Base-by-base conservation (phyloP, 345 rosid species). In the Limnanthes douglasii region DNA sequence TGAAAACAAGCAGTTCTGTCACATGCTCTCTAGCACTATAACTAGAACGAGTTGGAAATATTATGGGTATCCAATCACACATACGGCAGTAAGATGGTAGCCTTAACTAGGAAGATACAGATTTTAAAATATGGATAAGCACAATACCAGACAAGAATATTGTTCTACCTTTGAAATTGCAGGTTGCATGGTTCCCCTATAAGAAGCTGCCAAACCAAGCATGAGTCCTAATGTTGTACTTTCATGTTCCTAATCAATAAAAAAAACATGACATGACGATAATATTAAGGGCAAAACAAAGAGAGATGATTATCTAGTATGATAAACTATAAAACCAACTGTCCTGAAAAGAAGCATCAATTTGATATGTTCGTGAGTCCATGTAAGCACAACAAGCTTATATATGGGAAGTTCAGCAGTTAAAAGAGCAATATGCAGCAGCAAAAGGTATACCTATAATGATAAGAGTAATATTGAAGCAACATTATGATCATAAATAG, bases 121-220 rank as follows among this genome's bases (percentile, higher is more conserved):
- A n/a, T n/a, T n/a, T n/a, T n/a, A n/a, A n/a, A n/a, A n/a, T n/a
- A n/a, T n/a, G n/a, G n/a, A n/a, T n/a, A n/a, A n/a, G n/a, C n/a
- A n/a, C n/a, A n/a, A n/a, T n/a, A 43, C 11, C 46, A 31, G 22
- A 17, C 2, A 27, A 40, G 49, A 24, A 25, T 33, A 15, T 24
- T 13, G 11, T 8, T 53, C 39, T 44, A 79, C 97, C 93, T 88
- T 88, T 20, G 86, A 66, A 59, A 88, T 68, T 38, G 76, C 77
- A 20, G 95, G 93, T 49, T 88, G 78, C 97, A 88, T 83, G 3
- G 97, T 76, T 43, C 95, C 84, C 52, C 81, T 66, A 45, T 88
- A 77, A 35, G 97, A 79, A 55, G 93, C 90, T 43, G 95, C 92
- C 58, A 88, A 75, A 46, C 97, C 97, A 56, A 88, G 86, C 93